Evolutionary conservation across 352 stramenopile genomes (phyloP), one percentile per base, ranked within the genome.

Genomic region (Globisporangium middletonii): DNA sequence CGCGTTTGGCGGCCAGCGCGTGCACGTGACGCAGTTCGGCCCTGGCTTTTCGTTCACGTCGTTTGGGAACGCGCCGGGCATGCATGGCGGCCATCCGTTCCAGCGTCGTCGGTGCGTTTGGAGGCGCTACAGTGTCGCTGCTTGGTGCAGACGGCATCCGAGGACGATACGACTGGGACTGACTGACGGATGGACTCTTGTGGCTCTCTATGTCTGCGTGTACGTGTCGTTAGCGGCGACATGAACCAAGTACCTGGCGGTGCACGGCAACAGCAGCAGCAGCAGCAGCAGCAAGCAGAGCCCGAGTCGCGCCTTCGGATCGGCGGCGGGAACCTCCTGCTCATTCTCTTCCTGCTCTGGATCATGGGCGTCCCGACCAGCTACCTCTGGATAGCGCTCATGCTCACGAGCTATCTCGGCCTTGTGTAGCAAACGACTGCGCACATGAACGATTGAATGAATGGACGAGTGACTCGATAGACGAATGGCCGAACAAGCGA

Each of bases 321-420:
- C 44, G 77, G 79, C 33, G 82, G 79, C 35, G 82, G 79, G 45
- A 92, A 89, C 59, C 37, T 88, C 44, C 53, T 92, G 65, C 67
- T 92, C 12, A 71, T 92, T 27, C 82, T 89, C 42, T 86, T 89
- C 59, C 42, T 86, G 42, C 69, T 92, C 3, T 92, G 79, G 79
- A 79, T 89, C 57, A 86, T 92, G 82, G 82, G 82, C 51, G 72
- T 92, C 41, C 82, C 82, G 5, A 77, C 90, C 59, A 88, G 65
- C 42, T 92, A 90, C 46, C 68, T 92, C 26, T 92, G 82, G 82
- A 78, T 89, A 72, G 67, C 68, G 33, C 73, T 92, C 42, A 89
- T 92, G 79, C 59, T 89, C 33, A 72, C 74, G 38, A 89, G 77
- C 66, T 92, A 88, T 62, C 67, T 92, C 33, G 81, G 81, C 41